A percentile compares a stretch with the other conserved stretches of the same genome.
Evolutionary conservation across 768 basidiomycete species (phyloP).

Genomic region (Baorangia bicolor): DNA sequence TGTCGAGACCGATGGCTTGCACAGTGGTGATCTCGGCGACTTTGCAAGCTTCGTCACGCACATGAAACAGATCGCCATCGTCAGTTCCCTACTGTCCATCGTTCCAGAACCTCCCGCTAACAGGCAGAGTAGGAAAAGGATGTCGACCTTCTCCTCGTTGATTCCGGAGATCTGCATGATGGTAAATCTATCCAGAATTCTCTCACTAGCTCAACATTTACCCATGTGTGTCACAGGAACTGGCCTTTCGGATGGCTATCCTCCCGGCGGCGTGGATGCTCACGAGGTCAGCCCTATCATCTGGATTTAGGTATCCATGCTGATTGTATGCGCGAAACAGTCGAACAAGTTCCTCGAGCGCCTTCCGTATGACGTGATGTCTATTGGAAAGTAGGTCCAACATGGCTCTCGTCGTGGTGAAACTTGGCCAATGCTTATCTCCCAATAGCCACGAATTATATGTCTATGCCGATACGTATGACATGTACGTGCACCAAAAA

Average conservation of each 20-base stretch:
- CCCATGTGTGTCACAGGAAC: constrained; percentile 47
- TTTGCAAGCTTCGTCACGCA: constrained; percentile 83
- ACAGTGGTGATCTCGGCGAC: constrained; percentile 69
- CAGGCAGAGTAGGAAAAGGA: constrained; percentile 48
- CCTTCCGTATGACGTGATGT: constrained; percentile 78
- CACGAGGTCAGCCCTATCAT: constrained; percentile 52
- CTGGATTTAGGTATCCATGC: background rate
- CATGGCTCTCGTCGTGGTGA: background rate
- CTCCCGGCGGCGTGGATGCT: constrained; percentile 66
- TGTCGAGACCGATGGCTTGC: background rate
- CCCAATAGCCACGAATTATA: constrained; percentile 75
- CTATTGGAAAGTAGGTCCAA: constrained; percentile 77
- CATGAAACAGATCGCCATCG: constrained; percentile 73
- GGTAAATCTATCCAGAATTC: constrained; percentile 34
- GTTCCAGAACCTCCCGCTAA: background rate
- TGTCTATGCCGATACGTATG: constrained; percentile 60
- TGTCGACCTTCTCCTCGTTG: constrained; percentile 81
- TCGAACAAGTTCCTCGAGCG: constrained; percentile 72
- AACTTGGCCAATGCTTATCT: background rate
- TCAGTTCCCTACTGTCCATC: constrained; percentile 22
- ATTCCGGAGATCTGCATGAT: constrained; percentile 79
- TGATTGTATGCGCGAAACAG: constrained; percentile 33
- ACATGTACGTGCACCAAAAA: constrained; percentile 47
- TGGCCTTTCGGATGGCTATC: constrained; percentile 75
- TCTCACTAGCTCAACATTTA: background rate